Base-by-base conservation (phyloP, 306 rosid genomes). In the Cucurbita maxima region DNA sequence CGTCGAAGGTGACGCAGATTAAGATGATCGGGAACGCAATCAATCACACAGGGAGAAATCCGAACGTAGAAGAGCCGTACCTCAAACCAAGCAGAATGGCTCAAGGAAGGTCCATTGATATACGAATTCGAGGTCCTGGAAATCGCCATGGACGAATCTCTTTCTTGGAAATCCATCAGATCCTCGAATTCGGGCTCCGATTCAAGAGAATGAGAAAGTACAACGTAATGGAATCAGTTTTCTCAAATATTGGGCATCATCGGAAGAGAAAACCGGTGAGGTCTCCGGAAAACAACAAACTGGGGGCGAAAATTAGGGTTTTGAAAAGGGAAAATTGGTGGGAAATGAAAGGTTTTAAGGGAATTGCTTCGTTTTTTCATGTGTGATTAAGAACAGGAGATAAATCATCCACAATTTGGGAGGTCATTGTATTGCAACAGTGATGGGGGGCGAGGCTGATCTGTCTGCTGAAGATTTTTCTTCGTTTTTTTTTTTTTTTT, bases 11-110 rank as follows among this genome's bases (percentile, higher is more conserved):
- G 83, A 43, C 85, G 75, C 63, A 92, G 87, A 7, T 80, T 82
- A 57, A 92, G 90, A 64, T 82, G 85, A 36, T 83, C 85, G 2
- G 96, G 94, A 44, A 86, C 88, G 74, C 82, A 72, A 47, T 82
- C 79, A 53, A 87, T 76, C 5, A 89, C 82, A 76, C 88, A 89
- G 0, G 90, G 96, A 0, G 87, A 81, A 41, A 92, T 77, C 44
- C 92, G 84, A 56, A 92, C 96, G 50, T 89, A 92, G 75, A 92
- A 92, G 22, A 92, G 81, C 9, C 92, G 78, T 52, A 76, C 77
- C 78, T 84, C 94, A 7, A 92, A 83, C 83, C 93, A 82, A 0
- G 90, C 82, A 0, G 88, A 80, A 69, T 84, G 90, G 53, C 71
- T 72, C 6, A 82, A 55, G 6, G 91, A 81, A 15, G 80, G 84